These are phyloP conservation scores for Neoscytalidium dimidiatum DNA, from an alignment of 2,329 filamentous ascomycete species.

Conservation along the genomic window DNA sequence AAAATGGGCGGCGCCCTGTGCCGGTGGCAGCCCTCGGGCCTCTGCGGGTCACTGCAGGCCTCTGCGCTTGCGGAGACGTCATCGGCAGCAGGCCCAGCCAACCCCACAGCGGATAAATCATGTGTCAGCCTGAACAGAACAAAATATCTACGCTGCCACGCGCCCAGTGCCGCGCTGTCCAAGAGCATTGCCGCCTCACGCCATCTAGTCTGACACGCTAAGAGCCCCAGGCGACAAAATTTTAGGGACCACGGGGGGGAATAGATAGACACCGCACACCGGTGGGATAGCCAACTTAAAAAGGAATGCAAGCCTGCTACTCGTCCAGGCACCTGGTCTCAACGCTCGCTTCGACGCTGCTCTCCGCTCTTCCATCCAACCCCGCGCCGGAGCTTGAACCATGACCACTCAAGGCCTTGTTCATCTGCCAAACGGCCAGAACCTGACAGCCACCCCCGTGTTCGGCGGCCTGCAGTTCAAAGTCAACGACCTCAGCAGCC, in stretches of 20 bases:
- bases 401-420: slow-evolving; percentile 40
- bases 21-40: background rate
- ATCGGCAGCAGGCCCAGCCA: background rate
- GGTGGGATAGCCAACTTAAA: background rate
- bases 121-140: slow-evolving; percentile 5
- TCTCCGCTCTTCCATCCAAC: slow-evolving; percentile 4
- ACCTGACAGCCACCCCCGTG: slow-evolving; percentile 76
- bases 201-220: slow-evolving; percentile 11
- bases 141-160: slow-evolving; percentile 12
- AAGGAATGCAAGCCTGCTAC: background rate
- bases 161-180: background rate
- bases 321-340: background rate
- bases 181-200: background rate
- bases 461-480: slow-evolving; percentile 94
- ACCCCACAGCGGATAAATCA: slow-evolving; percentile 12
- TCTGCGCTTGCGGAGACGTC: slow-evolving; percentile 1
- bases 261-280: background rate
- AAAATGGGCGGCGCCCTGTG: background rate
- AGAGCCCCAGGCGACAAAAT: slow-evolving; percentile 3
- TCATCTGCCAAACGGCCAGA: slow-evolving; percentile 85
- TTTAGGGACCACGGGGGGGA: background rate
- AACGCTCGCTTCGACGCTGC: background rate
- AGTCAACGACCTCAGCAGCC: slow-evolving; percentile 70
- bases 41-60: background rate
- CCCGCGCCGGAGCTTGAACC: background rate